Conservation (phyloP, 768 basidiomycete genomes). For the Lanmaoa rubissima region DNA sequence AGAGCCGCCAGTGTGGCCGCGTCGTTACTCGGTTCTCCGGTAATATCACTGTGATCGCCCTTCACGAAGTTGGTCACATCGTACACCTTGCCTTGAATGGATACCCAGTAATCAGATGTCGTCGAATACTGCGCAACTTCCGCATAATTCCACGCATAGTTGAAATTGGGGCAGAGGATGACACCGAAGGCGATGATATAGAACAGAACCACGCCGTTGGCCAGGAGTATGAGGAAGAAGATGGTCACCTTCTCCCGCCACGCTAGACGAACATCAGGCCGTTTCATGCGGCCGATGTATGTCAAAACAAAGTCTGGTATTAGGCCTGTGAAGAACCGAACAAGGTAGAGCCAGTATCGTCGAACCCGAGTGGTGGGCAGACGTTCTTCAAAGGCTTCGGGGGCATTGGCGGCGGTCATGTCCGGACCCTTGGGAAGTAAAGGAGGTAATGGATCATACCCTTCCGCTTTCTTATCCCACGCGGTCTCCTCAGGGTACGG, state of each 20-base stretch:
- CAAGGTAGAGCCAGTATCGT: conserved; percentile 57
- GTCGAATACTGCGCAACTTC: conserved; percentile 52
- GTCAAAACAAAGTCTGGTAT: conserved; percentile 52
- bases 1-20: conserved; percentile 47
- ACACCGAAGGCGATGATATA: conserved; percentile 64
- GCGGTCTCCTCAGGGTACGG: conserved; percentile 35
- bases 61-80: conserved; percentile 58
- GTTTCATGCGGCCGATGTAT: conserved; percentile 60
- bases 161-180: conserved; percentile 59
- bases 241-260: conserved; percentile 73
- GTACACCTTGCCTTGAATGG: conserved; percentile 60
- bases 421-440: conserved; percentile 36
- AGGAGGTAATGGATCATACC: conserved; percentile 31
- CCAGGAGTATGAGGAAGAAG: conserved; percentile 52
- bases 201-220: conserved; percentile 58
- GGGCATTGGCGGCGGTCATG: conserved; percentile 42
- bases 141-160: conserved; percentile 53
- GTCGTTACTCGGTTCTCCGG: conserved; percentile 48
- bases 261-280: conserved; percentile 63
- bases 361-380: conserved; percentile 54
- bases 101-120: conserved; percentile 57
- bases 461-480: conserved; percentile 44
- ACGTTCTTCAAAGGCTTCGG: conserved; percentile 48
- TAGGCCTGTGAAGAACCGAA: conserved; percentile 53
- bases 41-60: conserved; percentile 62